These are phyloP conservation scores for Scheffersomyces quercinus DNA, from an alignment of 1,139 yeast species.

Conservation along the genomic window DNA sequence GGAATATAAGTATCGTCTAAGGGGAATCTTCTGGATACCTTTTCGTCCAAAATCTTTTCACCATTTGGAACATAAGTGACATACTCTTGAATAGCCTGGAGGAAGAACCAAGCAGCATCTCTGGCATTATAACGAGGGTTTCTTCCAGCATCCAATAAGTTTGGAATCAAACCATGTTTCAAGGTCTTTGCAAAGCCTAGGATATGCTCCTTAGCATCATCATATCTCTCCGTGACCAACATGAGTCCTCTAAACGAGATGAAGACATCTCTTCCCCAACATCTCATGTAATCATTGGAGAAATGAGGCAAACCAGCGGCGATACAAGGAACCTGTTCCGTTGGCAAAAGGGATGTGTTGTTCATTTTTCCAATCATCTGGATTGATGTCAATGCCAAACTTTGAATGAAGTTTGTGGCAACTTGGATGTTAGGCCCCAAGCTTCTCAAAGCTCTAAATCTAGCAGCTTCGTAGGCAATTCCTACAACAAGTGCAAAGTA, in stretches of 20 bases:
- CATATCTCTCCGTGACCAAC: slow-evolving; percentile 72
- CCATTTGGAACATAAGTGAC: slow-evolving; percentile 71
- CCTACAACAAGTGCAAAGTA: slow-evolving; percentile 82
- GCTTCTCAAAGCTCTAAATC: slow-evolving; percentile 61
- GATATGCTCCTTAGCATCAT: slow-evolving; percentile 80
- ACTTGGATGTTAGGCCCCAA: slow-evolving; percentile 55
- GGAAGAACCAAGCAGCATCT: slow-evolving; percentile 95
- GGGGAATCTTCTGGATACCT: slow-evolving; percentile 84
- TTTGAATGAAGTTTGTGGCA: slow-evolving; percentile 75
- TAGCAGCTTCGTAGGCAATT: slow-evolving; percentile 77
- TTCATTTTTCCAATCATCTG: slow-evolving; percentile 83
- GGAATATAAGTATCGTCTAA: slow-evolving; percentile 78
- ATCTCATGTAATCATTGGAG: slow-evolving; percentile 86
- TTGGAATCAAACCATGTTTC: slow-evolving; percentile 94
- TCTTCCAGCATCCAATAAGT: slow-evolving; percentile 85
- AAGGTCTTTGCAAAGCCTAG: slow-evolving; percentile 86
- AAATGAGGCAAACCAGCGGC: slow-evolving; percentile 98
- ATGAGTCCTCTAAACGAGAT: slow-evolving; percentile 82
- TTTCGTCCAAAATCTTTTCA: slow-evolving; percentile 60
- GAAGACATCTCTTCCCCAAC: slow-evolving; percentile 98
- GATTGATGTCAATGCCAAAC: slow-evolving; percentile 76
- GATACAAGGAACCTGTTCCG: slow-evolving; percentile 64
- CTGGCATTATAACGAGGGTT: slow-evolving; percentile 95
- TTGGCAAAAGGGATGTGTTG: slow-evolving; percentile 75
- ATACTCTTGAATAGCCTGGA: slow-evolving; percentile 86